Evolutionary conservation across 1,284 basidiomycete genomes (phyloP).

Genomic region (Vanrija sp.): DNA sequence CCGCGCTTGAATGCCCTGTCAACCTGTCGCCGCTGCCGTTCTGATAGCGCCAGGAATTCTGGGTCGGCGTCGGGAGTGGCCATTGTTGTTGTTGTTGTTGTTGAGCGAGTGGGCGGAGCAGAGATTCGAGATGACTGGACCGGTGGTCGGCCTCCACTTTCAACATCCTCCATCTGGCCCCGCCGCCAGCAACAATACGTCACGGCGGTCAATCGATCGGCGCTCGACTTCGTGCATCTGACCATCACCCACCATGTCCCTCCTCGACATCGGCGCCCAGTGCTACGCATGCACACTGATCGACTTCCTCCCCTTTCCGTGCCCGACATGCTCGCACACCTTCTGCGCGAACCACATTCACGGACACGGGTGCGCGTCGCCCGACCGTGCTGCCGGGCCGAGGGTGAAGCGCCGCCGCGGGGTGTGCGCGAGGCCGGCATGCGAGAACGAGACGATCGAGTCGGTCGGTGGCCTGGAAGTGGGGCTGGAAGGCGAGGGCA

Average conservation of each 20-base stretch:
- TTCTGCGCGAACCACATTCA: constrained; percentile 38
- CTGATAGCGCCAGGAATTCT: constrained; percentile 42
- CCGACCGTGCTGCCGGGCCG: constrained; percentile 7
- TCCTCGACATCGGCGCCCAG: constrained; percentile 30
- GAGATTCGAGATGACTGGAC: neutral
- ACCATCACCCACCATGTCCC: constrained; percentile 22
- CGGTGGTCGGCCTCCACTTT: constrained; percentile 2
- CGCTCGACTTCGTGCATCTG: neutral
- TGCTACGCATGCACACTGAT: constrained; percentile 32
- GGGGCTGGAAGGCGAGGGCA: constrained; percentile 9
- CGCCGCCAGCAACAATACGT: neutral
- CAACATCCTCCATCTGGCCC: neutral
- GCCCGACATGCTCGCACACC: constrained; percentile 23
- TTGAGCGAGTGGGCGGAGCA: neutral
- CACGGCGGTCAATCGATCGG: neutral
- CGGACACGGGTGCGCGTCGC: constrained; percentile 22
- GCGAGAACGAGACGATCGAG: constrained; percentile 35
- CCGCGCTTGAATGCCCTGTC: constrained; percentile 42
- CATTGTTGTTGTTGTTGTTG: neutral
- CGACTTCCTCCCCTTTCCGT: constrained; percentile 43
- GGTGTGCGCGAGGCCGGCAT: constrained; percentile 24
- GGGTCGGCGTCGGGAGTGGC: constrained; percentile 30
- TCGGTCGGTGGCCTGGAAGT: constrained; percentile 27
- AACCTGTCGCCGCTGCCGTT: constrained; percentile 27
- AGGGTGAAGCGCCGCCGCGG: constrained; percentile 14